Evolutionary conservation across 2,329 filamentous ascomycete species (phyloP).

Genomic region (Nigrospora oryzae): DNA sequence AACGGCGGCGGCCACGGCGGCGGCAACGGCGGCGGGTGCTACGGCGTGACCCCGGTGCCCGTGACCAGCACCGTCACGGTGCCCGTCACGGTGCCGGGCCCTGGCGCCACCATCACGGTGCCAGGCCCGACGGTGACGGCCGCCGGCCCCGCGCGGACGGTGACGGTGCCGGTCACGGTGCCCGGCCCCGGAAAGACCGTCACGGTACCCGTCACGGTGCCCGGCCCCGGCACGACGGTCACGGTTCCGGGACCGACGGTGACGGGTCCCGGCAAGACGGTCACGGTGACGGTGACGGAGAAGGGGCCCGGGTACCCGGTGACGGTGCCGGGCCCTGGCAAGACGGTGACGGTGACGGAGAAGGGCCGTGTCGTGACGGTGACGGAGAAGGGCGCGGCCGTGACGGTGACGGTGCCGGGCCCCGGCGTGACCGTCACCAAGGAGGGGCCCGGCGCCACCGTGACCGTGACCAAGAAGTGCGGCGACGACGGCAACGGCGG

Average conservation of each 20-base stretch:
- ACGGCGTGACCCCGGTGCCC: too few relatives aligned
- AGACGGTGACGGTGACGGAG: background rate
- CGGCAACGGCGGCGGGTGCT: too few relatives aligned
- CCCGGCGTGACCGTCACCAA: background rate
- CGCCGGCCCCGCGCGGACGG: background rate
- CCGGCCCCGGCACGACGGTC: background rate
- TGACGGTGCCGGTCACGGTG: background rate
- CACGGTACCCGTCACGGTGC: background rate
- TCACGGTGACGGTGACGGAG: background rate
- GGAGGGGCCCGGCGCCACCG: background rate
- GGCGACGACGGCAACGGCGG: background rate
- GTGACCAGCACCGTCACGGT: background rate
- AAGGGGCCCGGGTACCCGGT: background rate
- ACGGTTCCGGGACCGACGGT: background rate
- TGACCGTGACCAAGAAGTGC: background rate
- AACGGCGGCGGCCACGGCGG: too few relatives aligned
- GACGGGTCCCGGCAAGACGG: background rate
- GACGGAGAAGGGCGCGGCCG: background rate
- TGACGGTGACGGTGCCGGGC: background rate
- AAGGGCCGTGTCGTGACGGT: background rate
- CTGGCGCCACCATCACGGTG: background rate
- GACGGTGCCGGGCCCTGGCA: background rate
- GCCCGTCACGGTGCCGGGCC: background rate
- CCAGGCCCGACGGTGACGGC: background rate
- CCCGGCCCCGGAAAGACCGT: background rate